Evolutionary conservation across 1,284 basidiomycete species (phyloP), one percentile per base, ranked within the genome.

Genomic region (Austropuccinia psidii): DNA sequence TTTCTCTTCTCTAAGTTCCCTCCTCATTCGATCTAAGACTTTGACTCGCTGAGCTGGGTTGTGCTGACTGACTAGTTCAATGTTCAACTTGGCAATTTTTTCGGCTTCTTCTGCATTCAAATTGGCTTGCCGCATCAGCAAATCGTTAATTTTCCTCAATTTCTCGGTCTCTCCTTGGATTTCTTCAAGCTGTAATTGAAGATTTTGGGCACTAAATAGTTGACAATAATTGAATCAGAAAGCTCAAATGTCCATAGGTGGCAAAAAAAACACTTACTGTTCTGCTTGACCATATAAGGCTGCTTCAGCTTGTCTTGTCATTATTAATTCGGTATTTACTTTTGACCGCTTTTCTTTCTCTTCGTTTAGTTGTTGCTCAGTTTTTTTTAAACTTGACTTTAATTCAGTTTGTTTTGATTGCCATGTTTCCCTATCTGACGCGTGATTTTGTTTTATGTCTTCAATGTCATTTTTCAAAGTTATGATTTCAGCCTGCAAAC

Each of bases 11-110:
- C 61, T 72, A 11, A 55, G 37, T 61, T 72, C 68, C 50, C 43
- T 60, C 8, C 68, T 35, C 29, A 72, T 60, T 21, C 68, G 55
- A 31, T 72, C 68, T 6, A 72, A 33, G 7, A 72, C 58, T 39
- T 61, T 60, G 2, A 72, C 41, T 61, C 49, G 60, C 52, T 72
- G 68, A 29, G 57, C 57, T 39, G 68, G 68, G 35, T 72, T 72
- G 37, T 60, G 68, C 15, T 72, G 68, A 41, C 68, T 72, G 33
- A 72, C 57, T 4, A 72, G 57, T 17, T 72, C 68, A 7, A 31
- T 43, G 27, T 72, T 72, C 4, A 72, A 45, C 29, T 57, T 27
- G 21, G 55, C 68, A 21, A 72, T 33, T 29, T 72, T 72, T 33
- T 58, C 68, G 21, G 57, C 57, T 39, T 61, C 55, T 37, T 43